phyloP scores from a whole-genome alignment of 495 filamentous ascomycete genomes.

The Penicillium canariense region DNA sequence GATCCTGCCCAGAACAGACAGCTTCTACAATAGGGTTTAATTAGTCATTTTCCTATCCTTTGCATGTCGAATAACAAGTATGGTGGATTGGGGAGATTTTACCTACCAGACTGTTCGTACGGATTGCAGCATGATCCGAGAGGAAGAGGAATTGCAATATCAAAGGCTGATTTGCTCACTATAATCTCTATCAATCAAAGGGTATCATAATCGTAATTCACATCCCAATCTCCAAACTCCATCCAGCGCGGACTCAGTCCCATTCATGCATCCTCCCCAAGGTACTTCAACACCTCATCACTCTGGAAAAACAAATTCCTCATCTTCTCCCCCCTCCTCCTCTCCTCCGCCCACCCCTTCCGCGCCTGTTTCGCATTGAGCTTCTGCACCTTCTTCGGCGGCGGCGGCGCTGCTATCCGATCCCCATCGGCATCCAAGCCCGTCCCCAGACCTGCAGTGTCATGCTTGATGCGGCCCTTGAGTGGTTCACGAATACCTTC shows the following conservation, averaged over 20 bases:
- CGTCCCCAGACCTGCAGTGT: conserved; percentile 70
- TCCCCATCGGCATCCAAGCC: conserved; percentile 27
- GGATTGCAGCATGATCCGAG: no score
- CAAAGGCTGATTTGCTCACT: not conserved
- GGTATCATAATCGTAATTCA: conserved; percentile 1
- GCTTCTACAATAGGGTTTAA: no score
- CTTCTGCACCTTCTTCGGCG: conserved; percentile 52
- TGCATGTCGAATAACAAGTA: no score
- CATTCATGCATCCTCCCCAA: conserved; percentile 44
- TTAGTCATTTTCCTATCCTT: no score
- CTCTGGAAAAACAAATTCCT: conserved; percentile 65
- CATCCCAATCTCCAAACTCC: not conserved
- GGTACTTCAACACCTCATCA: conserved; percentile 69
- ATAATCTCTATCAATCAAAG: not conserved
- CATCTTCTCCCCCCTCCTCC: conserved; percentile 60
- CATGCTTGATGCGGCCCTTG: conserved; percentile 68
- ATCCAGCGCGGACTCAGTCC: no score
- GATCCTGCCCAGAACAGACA: no score
- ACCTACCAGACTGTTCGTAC: no score
- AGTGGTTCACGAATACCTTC: conserved; percentile 76
- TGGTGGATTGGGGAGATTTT: no score
- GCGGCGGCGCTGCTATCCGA: conserved; percentile 20
- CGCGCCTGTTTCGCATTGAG: conserved; percentile 69
- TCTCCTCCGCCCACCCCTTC: conserved; percentile 57
- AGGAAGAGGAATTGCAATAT: not conserved